Evolutionary conservation across 495 filamentous ascomycete genomes (phyloP).

Genomic region (Aspergillus baeticus): DNA sequence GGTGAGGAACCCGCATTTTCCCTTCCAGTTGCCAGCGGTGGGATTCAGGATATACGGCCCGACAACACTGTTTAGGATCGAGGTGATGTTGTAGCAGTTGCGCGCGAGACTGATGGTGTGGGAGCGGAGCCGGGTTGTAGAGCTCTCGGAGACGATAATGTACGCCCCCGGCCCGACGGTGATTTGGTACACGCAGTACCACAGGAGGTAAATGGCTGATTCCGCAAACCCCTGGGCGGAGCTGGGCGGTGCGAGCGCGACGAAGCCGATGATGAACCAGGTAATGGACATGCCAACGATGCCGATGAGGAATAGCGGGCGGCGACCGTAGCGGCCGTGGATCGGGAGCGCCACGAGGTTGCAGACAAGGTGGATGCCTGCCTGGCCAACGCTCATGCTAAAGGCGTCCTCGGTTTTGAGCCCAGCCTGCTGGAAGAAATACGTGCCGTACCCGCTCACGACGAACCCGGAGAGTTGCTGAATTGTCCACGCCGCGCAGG

Average conservation of each 20-base stretch:
- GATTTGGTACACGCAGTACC: no score
- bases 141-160: constrained; percentile 62
- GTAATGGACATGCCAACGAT: constrained; percentile 50
- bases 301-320: constrained; percentile 60
- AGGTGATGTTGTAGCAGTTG: constrained; percentile 59
- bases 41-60: constrained; percentile 64
- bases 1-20: constrained; percentile 66
- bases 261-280: constrained; percentile 46
- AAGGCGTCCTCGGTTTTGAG: constrained; percentile 54
- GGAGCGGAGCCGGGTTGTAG: constrained; percentile 59
- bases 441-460: constrained; percentile 67
- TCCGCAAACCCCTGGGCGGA: constrained; percentile 44
- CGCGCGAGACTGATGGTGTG: constrained; percentile 61
- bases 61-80: constrained; percentile 56
- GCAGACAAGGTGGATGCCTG: constrained; percentile 62
- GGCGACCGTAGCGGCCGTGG: constrained; percentile 60
- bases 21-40: constrained; percentile 60
- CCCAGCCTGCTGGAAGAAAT: constrained; percentile 68
- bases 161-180: constrained; percentile 66
- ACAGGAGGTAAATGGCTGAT: no score
- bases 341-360: constrained; percentile 64
- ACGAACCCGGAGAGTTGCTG: constrained; percentile 67
- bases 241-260: constrained; percentile 47
- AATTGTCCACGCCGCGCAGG: constrained; percentile 65
- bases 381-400: constrained; percentile 62